Evolutionary conservation across 345 rosid species (phyloP), one percentile per base, ranked within the genome.

Genomic region (Heritiera littoralis): DNA sequence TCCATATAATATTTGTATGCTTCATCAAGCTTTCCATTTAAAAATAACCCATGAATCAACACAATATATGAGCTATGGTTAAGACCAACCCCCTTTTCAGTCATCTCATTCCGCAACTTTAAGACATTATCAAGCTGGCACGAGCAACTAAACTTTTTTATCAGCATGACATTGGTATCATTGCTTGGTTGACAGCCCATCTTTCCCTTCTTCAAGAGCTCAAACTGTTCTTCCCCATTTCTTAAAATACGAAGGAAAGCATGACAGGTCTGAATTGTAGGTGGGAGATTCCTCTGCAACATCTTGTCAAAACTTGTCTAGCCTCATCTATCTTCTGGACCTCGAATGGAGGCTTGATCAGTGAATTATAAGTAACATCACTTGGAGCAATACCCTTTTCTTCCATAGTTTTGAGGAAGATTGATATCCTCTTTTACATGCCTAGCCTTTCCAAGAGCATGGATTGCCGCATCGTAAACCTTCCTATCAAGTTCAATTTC

Each of bases 81-180:
- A 55, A 92, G 95, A 83, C 89, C 88, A 74, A 87, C 78, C 2
- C 94, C 94, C 56, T 84, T 82, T 59, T 88, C 92, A 79, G 79
- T 86, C 94, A 93, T 90, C 84, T 89, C 91, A 82, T 81, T 85
- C 99, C 98, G 93, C 86, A 93, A 83, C 84, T 84, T 72, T n/a
- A 80, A 85, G 66, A 89, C 92, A 82, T 86, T 83, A 64, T 89
- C 91, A 82, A 89, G 87, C 83, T 93, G 97, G 41, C 86, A 87
- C 97, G 98, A 91, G 77, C 95, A 82, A 80, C 95, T 93, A 76
- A 95, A 91, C 80, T 93, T 95, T 80, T 96, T 86, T 68, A 93
- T 91, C 87, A 95, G 78, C 95, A 91, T 92, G 80, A 91, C 87
- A 75, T 91, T 93, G 0, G 95, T 92, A 75, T 92, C 98, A 69